phyloP scores from a whole-genome alignment of 2,329 filamentous ascomycete species.

The Penicillium decumbens region DNA sequence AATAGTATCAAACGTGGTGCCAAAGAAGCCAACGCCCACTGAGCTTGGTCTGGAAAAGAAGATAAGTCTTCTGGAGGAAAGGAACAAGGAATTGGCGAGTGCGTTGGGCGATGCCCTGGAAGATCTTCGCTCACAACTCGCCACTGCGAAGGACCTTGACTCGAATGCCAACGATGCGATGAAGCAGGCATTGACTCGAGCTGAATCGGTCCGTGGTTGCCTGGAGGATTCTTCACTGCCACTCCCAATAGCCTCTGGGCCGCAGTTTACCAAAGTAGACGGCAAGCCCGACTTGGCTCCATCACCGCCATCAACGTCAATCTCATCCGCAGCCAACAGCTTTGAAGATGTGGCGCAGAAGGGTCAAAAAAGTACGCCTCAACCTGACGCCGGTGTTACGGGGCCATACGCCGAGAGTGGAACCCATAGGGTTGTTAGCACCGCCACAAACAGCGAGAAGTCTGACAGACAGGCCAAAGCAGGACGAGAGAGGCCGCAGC shows the following conservation, averaged over 20 bases:
- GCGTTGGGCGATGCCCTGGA: conserved; percentile 41
- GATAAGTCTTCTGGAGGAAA: conserved; percentile 35
- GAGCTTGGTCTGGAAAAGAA: conserved; percentile 29
- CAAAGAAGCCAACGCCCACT: conserved; percentile 11
- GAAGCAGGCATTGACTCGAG: conserved; percentile 37
- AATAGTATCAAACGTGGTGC: neutral
- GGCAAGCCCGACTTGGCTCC: conserved; percentile 2
- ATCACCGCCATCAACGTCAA: neutral
- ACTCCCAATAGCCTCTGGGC: conserved; percentile 23
- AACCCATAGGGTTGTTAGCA: conserved; percentile 8
- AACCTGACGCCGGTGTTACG: conserved; percentile 6
- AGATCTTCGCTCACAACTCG: conserved; percentile 37
- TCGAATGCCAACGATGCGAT: conserved; percentile 29
- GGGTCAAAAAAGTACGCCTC: conserved; percentile 5
- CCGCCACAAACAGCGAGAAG: conserved; percentile 4
- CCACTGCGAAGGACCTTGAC: conserved; percentile 24
- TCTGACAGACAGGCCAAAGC: conserved; percentile 8
- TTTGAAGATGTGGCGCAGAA: conserved; percentile 2
- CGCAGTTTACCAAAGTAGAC: conserved; percentile 3
- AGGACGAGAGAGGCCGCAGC: conserved; percentile 22
- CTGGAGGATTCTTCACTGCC: conserved; percentile 40
- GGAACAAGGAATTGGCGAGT: conserved; percentile 41
- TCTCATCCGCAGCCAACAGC: neutral
- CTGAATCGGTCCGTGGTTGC: conserved; percentile 43
- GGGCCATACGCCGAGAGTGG: conserved; percentile 10